These are phyloP conservation scores for Hyphopichia burtonii DNA, from an alignment of 1,139 yeast genomes.

Conservation along the genomic window DNA sequence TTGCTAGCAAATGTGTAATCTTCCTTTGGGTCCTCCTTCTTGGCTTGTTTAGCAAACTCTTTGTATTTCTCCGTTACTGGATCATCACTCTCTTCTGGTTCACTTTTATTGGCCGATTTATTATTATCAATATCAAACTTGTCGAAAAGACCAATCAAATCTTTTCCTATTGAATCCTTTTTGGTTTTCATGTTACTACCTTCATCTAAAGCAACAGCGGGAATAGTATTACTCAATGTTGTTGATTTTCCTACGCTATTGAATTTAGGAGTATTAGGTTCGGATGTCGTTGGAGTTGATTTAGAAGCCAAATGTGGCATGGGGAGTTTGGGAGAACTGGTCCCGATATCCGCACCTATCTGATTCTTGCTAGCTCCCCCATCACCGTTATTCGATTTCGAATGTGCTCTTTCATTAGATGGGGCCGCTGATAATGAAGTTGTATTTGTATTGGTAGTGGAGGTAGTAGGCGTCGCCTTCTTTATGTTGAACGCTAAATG, in stretches of 20 bases:
- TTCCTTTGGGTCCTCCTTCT: conserved; percentile 5
- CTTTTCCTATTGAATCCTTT: conserved; percentile 19
- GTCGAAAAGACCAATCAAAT: conserved; percentile 40
- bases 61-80: conserved; percentile 2
- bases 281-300: conserved; percentile 7
- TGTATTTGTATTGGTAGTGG: conserved; percentile 37
- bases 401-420: conserved; percentile 2
- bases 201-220: conserved; percentile 1
- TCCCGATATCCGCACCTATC: not conserved
- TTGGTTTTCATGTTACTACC: conserved; percentile 10
- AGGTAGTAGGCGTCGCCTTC: conserved; percentile 46
- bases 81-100: conserved; percentile 4
- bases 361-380: not conserved
- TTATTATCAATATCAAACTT: conserved; percentile 33
- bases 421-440: conserved; percentile 18
- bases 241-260: not conserved
- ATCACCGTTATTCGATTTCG: not conserved
- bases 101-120: conserved; percentile 1
- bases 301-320: conserved; percentile 19
- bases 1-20: not conserved
- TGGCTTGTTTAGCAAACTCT: not conserved
- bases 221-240: not conserved
- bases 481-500: conserved; percentile 38
- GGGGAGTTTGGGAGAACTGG: conserved; percentile 9
- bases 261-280: conserved; percentile 2